A percentile compares a stretch with the other conserved stretches of the same genome.
phyloP scores from a whole-genome alignment of 2,329 filamentous ascomycete species.

The Cytospora piceicola region DNA sequence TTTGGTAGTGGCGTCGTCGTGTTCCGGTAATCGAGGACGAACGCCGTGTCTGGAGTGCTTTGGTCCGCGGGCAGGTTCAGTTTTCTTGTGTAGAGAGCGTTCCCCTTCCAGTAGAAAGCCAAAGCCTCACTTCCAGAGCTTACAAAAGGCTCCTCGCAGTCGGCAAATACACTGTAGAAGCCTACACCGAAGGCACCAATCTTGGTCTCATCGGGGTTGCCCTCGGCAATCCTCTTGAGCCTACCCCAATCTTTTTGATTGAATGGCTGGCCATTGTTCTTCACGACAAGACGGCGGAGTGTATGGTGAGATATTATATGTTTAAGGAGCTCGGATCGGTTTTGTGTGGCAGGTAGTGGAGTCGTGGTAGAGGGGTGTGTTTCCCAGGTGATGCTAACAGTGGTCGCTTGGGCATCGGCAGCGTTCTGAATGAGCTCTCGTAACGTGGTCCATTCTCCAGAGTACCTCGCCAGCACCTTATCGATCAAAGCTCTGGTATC shows the following conservation, averaged over 20 bases:
- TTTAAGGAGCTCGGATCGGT: conserved; percentile 74
- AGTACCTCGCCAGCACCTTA: conserved; percentile 95
- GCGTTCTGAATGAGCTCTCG: conserved; percentile 97
- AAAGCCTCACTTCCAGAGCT: conserved; percentile 91
- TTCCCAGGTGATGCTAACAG: conserved; percentile 89
- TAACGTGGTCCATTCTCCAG: conserved; percentile 88
- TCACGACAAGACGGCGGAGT: conserved; percentile 82
- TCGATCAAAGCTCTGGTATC: conserved; percentile 97
- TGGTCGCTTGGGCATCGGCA: conserved; percentile 91
- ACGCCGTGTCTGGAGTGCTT: conserved; percentile 76
- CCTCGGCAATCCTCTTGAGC: conserved; percentile 96
- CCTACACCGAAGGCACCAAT: conserved; percentile 98
- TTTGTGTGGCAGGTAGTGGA: conserved; percentile 67
- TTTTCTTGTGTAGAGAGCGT: conserved; percentile 90
- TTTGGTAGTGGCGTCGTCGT: conserved; percentile 84
- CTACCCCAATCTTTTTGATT: conserved; percentile 89
- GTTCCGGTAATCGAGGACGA: conserved; percentile 92
- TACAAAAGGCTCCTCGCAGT: conserved; percentile 97
- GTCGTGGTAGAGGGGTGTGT: conserved; percentile 81
- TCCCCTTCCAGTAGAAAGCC: conserved; percentile 99
- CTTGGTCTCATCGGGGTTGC: conserved; percentile 98
- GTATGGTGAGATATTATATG: conserved; percentile 87
- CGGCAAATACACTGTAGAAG: conserved; percentile 97
- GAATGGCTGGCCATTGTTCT: conserved; percentile 90
- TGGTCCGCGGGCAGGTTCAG: conserved; percentile 72